phyloP scores from a whole-genome alignment of 441 rosid species.

The Populus tomentosa region DNA sequence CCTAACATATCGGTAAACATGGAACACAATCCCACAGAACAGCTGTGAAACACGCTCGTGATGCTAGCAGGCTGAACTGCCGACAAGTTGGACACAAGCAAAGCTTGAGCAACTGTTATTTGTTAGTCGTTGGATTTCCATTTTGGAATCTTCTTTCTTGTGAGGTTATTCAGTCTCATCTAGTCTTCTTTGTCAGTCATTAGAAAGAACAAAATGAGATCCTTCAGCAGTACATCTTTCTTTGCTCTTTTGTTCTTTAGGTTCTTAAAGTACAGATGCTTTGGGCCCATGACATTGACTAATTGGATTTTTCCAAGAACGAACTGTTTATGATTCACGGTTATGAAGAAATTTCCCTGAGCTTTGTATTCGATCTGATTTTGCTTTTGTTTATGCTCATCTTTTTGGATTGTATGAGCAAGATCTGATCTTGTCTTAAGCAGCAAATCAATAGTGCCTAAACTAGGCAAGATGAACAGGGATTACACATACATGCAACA shows the following conservation, averaged over 20 bases:
- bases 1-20: neutral
- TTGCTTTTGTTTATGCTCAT: neutral
- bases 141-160: neutral
- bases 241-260: neutral
- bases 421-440: neutral
- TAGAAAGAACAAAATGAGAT: neutral
- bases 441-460: neutral
- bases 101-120: neutral
- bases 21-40: neutral
- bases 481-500: neutral
- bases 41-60: neutral
- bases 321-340: neutral
- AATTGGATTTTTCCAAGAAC: neutral
- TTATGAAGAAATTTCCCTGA: neutral
- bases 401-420: neutral
- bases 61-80: conserved; percentile 12
- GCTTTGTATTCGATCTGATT: neutral
- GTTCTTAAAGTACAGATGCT: neutral
- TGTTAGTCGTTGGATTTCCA: neutral
- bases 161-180: neutral
- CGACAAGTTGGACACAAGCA: conserved; percentile 14
- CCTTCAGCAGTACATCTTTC: neutral
- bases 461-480: neutral
- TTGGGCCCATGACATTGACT: neutral
- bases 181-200: neutral